Conservation (phyloP, 768 basidiomycete species). For the Xerocomellus intermedius region DNA sequence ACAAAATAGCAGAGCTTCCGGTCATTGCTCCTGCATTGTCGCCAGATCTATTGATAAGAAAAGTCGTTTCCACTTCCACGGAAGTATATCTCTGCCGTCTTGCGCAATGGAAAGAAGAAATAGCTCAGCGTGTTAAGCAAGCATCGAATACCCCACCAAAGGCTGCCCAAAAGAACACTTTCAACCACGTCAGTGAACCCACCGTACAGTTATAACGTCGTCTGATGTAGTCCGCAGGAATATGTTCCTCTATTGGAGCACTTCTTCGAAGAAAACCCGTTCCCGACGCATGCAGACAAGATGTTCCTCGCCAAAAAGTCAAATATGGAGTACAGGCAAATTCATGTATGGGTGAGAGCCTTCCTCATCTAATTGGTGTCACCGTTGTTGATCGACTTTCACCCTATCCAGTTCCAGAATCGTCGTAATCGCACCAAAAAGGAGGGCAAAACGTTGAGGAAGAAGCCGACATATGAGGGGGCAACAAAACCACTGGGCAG, state of each 20-base stretch:
- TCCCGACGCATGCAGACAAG: slow-evolving; percentile 13
- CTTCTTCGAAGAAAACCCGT: slow-evolving; percentile 14
- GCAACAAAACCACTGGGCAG: neutral
- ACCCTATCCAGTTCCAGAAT: slow-evolving; percentile 10
- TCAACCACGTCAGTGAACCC: neutral
- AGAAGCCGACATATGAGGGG: neutral
- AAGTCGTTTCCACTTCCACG: neutral
- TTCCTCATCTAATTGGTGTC: rapidly evolving
- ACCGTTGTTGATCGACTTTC: neutral
- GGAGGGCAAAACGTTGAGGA: neutral
- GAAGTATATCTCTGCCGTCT: neutral
- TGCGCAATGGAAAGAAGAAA: neutral
- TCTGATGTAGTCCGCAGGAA: neutral
- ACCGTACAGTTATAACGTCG: rapidly evolving
- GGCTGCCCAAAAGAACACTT: neutral
- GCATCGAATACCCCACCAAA: rapidly evolving
- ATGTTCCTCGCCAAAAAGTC: slow-evolving; percentile 10
- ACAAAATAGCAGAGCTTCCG: neutral
- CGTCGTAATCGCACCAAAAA: slow-evolving; percentile 11
- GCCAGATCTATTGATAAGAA: rapidly evolving
- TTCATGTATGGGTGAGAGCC: slow-evolving; percentile 15
- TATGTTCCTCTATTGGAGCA: slow-evolving; percentile 8
- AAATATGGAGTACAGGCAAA: slow-evolving; percentile 14
- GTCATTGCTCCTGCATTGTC: rapidly evolving
- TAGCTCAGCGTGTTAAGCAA: neutral